Conservation (phyloP, 768 basidiomycete species). For the Hygrophorus russula region DNA sequence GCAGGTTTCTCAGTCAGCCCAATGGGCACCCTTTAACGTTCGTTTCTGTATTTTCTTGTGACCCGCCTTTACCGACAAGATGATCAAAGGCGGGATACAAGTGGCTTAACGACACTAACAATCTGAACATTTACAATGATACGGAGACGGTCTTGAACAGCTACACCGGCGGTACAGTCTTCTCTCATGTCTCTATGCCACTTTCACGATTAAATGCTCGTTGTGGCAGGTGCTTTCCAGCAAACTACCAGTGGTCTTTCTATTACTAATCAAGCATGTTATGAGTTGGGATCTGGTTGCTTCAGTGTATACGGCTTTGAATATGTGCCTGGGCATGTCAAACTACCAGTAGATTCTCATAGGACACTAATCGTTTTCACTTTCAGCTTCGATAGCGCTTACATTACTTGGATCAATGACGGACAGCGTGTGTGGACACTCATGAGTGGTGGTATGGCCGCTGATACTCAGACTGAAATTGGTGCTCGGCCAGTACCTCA, state of each 20-base stretch:
- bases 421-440: conserved; percentile 47
- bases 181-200: conserved; percentile 41
- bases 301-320: conserved; percentile 32
- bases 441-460: conserved; percentile 31
- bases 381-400: conserved; percentile 35
- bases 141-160: conserved; percentile 36
- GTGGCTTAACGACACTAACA: conserved; percentile 42
- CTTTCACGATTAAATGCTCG: conserved; percentile 36
- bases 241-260: conserved; percentile 65
- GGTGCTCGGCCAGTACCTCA: conserved; percentile 46
- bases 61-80: conserved; percentile 18
- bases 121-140: conserved; percentile 36
- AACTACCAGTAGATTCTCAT: conserved; percentile 20
- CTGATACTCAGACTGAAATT: conserved; percentile 43
- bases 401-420: conserved; percentile 63
- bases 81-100: conserved; percentile 37
- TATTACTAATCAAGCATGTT: conserved; percentile 52
- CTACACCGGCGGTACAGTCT: conserved; percentile 50
- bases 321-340: conserved; percentile 35
- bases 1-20: conserved; percentile 40
- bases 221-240: conserved; percentile 44
- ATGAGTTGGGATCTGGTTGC: conserved; percentile 29
- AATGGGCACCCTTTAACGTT: conserved; percentile 55
- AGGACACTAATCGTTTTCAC: not conserved
- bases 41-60: conserved; percentile 22